Evolutionary conservation across 306 rosid species (phyloP), one percentile per base, ranked within the genome.

Genomic region (Citrullus amarus): DNA sequence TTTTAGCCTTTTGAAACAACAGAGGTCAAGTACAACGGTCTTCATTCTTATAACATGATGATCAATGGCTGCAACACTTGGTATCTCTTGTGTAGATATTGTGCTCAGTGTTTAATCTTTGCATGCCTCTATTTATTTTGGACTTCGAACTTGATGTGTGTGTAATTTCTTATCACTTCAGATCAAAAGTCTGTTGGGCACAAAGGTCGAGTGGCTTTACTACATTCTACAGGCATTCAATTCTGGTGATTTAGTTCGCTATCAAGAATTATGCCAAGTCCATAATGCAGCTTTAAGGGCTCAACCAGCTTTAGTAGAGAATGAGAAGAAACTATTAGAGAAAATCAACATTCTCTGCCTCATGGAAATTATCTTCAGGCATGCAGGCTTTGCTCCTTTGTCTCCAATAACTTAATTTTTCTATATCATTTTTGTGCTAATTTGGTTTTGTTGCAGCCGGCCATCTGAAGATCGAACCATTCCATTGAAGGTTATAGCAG

Each of bases 121-220:
- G 44, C 68, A 15, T 50, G 50, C 67, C 65, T 50, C 78, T 50
- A 8, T 77, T 48, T 60, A 54, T 50, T 36, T 11, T 55, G 46
- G 36, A 50, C 56, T 79, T 81, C 28, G 4, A 50, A 53, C 56
- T 38, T 74, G 76, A 53, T 20, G 43, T 77, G 30, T 78, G 67
- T 30, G 72, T 68, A 32, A 77, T 28, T 77, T 72, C 50, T 70
- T 77, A 56, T 68, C 74, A 75, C 0, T 68, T 76, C 90, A 96
- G 99, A 90, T 96, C 46, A 92, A 90, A 87, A 88, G 92, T 81
- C 96, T 96, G 82, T 80, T 87, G 1, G 96, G 93, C 82, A 90
- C 98, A 81, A 93, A 96, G 90, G 99, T 96, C 77, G 98, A 96
- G 88, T 96, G 99, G 99, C 99, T 96, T 65, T 96, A 93, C 91